Conservation (phyloP, 306 rosid species). For the Prunus mongolica region DNA sequence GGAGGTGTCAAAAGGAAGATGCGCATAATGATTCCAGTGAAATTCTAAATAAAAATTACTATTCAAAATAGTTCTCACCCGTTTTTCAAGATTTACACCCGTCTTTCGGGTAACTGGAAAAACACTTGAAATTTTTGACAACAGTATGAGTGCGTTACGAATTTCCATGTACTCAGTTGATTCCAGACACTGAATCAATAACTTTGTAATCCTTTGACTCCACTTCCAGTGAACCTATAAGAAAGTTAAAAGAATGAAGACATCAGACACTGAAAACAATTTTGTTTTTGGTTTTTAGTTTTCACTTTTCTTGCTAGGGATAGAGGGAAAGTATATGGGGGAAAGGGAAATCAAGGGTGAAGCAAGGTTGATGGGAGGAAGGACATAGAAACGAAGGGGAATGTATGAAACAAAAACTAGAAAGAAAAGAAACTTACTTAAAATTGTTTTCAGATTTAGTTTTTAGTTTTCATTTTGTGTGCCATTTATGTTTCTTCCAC, state of each 20-base stretch:
- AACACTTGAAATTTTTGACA: constrained; percentile 87
- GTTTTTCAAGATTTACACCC: constrained; percentile 92
- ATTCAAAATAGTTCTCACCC: constrained; percentile 45
- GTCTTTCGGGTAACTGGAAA: constrained; percentile 96
- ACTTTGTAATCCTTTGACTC: constrained; percentile 93
- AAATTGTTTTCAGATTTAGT: too few relatives aligned
- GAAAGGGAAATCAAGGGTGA: too few relatives aligned
- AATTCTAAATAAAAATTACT: neutral
- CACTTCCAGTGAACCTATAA: constrained; percentile 97
- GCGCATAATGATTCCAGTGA: neutral
- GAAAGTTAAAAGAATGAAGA: neutral
- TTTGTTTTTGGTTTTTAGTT: too few relatives aligned
- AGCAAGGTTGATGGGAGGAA: too few relatives aligned
- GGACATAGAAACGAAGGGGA: too few relatives aligned
- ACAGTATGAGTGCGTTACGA: constrained; percentile 87
- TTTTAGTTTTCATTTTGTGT: too few relatives aligned
- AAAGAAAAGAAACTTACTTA: too few relatives aligned
- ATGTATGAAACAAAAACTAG: too few relatives aligned
- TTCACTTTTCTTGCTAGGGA: too few relatives aligned
- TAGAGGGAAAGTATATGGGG: too few relatives aligned
- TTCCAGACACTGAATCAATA: constrained; percentile 90
- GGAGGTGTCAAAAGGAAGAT: neutral
- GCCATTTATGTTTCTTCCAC: too few relatives aligned
- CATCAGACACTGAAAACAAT: neutral
- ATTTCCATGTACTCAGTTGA: constrained; percentile 98